Conservation (phyloP, 1,284 basidiomycete genomes). For the Inonotus hispidus region DNA sequence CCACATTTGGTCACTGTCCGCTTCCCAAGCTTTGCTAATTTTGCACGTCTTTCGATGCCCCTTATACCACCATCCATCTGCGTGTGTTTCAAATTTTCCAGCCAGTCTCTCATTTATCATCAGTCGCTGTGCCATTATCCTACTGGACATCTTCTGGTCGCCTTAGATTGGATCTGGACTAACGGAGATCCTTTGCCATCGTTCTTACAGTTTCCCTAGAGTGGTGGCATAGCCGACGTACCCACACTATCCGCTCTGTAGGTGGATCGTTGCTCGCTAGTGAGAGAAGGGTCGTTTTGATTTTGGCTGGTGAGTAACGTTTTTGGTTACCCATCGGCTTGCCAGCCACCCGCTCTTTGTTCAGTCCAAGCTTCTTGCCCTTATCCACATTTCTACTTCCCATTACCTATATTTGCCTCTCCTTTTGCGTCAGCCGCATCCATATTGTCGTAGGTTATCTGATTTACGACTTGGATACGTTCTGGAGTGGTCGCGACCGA, state of each 20-base stretch:
- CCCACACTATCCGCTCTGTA: background rate
- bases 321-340: background rate
- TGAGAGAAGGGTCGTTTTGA: background rate
- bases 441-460: background rate
- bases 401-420: background rate
- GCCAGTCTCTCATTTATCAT: background rate
- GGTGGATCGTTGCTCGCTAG: background rate
- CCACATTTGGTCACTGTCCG: background rate
- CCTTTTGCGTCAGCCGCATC: constrained; percentile 4
- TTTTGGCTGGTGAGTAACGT: constrained; percentile 11
- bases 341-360: background rate
- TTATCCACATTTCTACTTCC: background rate
- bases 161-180: background rate
- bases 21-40: background rate
- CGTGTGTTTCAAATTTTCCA: background rate
- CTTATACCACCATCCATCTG: background rate
- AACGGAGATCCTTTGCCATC: background rate
- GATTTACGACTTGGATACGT: background rate
- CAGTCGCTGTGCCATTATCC: background rate
- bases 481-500: background rate
- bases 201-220: background rate
- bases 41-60: background rate
- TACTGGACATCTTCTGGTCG: background rate
- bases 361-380: background rate
- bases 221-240: background rate